Base-by-base conservation (phyloP, 768 basidiomycete species). In the Auricularia heimuer region DNA sequence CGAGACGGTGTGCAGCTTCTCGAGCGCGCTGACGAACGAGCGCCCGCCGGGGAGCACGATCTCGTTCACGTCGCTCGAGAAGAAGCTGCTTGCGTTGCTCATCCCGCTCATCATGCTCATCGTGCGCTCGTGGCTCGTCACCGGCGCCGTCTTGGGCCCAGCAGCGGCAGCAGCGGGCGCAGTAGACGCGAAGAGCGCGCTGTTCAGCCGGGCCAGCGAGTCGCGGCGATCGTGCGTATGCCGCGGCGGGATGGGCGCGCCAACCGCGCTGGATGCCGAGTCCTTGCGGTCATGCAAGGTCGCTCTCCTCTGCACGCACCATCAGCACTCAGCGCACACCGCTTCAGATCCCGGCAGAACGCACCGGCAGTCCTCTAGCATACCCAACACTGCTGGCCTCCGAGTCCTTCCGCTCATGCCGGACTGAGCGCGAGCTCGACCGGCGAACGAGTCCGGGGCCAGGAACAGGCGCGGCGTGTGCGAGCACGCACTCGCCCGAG, bases 41-140 rank as follows among this genome's bases (percentile, higher is more conserved):
- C 47, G 47, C 24, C 56, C 56, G 29, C 56, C 14, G 18, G 56
- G 21, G 34, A 29, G 29, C 11, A 60, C 24, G 56, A 60, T 24
- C 34, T 60, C 56, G 21, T 29, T 60, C 7, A 34, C 7, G 34
- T 60, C 56, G 29, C 29, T 33, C 10, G 56, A 60, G 34, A 60
- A 60, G 56, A 60, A 60, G 56, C 56, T 60, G 34, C 56, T 60
- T 33, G 56, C 56, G 6, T 14, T 24, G 56, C 56, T 60, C 56
- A 60, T 60, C 4, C 24, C 29, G 56, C 56, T 60, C 56, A 60
- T 60, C 29, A 14, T 14, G 34, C 56, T 60, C 56, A 60, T 60
- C 2, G 34, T 60, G 11, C 56, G 56, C 56, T 35, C 56, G 24
- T 60, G 56, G 29, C 18, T 35, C 4, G 24, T 24, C 21, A 60